Evolutionary conservation across 768 basidiomycete species (phyloP).

Genomic region (Tricholoma bakamatsutake): DNA sequence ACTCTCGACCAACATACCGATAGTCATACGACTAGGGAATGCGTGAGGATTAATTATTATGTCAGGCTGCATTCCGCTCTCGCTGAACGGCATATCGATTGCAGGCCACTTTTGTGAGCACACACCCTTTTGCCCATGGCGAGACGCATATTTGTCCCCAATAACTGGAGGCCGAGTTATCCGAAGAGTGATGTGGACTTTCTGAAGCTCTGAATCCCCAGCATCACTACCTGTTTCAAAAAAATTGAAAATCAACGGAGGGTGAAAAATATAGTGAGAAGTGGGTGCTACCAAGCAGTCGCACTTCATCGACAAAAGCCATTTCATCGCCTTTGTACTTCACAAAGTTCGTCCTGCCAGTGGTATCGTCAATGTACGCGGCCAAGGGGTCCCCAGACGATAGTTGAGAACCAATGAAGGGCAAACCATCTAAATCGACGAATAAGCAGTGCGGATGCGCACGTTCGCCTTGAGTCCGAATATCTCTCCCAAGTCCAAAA

Average conservation of each 20-base stretch:
- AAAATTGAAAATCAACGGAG: not conserved
- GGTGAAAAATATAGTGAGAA: not conserved
- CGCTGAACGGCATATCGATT: conserved; percentile 97
- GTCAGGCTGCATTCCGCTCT: conserved; percentile 98
- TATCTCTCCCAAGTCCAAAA: conserved; percentile 82
- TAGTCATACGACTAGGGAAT: conserved; percentile 99
- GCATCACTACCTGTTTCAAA: conserved; percentile 64
- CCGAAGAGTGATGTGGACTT: conserved; percentile 88
- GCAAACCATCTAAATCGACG: conserved; percentile 82
- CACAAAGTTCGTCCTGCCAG: conserved; percentile 74
- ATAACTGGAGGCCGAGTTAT: conserved; percentile 95
- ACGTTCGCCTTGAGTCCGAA: conserved; percentile 44
- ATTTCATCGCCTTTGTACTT: conserved; percentile 97
- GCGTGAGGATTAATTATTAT: conserved; percentile 99
- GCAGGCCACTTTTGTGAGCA: conserved; percentile 99
- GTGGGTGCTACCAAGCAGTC: conserved; percentile 65
- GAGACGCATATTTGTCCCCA: conserved; percentile 98
- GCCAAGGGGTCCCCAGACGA: conserved; percentile 74
- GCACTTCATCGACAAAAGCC: conserved; percentile 86
- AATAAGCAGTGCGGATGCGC: conserved; percentile 38
- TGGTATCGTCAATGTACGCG: conserved; percentile 83
- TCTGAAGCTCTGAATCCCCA: conserved; percentile 85
- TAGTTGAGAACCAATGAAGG: conserved; percentile 66
- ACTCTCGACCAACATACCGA: conserved; percentile 99
- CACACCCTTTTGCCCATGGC: conserved; percentile 99